Conservation (phyloP, 2,329 filamentous ascomycete genomes). For the Dactylellina parvicollis region DNA sequence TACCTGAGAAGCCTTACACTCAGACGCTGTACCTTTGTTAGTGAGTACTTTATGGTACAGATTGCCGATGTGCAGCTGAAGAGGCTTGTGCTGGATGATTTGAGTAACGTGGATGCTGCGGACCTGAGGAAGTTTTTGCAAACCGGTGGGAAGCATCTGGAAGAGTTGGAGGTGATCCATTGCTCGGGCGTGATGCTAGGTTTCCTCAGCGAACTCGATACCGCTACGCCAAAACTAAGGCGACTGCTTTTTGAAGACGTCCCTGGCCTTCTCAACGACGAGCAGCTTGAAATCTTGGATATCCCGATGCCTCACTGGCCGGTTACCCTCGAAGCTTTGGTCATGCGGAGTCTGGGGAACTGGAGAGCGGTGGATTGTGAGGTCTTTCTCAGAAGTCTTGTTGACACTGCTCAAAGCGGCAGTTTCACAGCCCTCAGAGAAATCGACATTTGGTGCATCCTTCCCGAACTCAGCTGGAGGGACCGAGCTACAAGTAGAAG, state of each 20-base stretch:
- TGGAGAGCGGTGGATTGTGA: slow-evolving; percentile 42
- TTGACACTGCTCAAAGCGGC: slow-evolving; percentile 20
- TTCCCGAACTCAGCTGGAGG: slow-evolving; percentile 45
- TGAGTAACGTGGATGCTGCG: slow-evolving; percentile 1
- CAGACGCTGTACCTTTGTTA: slow-evolving; percentile 25
- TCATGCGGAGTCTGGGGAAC: slow-evolving; percentile 44
- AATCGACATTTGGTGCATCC: slow-evolving; percentile 48
- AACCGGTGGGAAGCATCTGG: slow-evolving; percentile 22
- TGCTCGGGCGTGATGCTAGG: slow-evolving; percentile 20
- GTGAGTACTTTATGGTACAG: slow-evolving; percentile 35
- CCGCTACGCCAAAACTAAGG: slow-evolving; percentile 31
- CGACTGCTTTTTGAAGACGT: slow-evolving; percentile 39
- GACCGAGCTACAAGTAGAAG: slow-evolving; percentile 39
- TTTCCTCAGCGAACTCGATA: slow-evolving; percentile 37
- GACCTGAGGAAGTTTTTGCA: slow-evolving; percentile 28
- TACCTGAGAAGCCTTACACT: slow-evolving; percentile 37
- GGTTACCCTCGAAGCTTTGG: slow-evolving; percentile 29
- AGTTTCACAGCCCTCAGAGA: slow-evolving; percentile 39
- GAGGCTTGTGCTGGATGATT: slow-evolving; percentile 14
- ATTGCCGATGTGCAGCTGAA: slow-evolving; percentile 30
- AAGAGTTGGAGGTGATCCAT: slow-evolving; percentile 33
- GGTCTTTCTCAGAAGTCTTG: slow-evolving; percentile 28
- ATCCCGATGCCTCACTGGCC: slow-evolving; percentile 44
- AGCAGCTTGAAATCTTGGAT: slow-evolving; percentile 22
- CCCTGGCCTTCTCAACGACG: slow-evolving; percentile 20